Evolutionary conservation across 2,329 filamentous ascomycete genomes (phyloP).

Genomic region (Clonostachys rosea): DNA sequence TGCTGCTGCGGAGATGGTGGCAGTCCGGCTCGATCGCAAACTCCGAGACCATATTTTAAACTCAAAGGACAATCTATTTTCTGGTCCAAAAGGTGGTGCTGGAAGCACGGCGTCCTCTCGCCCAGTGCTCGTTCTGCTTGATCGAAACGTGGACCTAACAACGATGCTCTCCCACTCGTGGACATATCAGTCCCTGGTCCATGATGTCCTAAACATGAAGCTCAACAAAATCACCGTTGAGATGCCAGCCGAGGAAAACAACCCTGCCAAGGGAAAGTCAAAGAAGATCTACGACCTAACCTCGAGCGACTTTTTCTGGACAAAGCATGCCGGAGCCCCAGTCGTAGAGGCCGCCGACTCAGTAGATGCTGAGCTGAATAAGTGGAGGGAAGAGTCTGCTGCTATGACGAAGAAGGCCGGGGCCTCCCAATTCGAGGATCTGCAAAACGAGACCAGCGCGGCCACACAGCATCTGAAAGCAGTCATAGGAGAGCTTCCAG

Average conservation of each 20-base stretch:
- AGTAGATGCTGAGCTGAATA: constrained; percentile 87
- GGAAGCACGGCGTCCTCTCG: constrained; percentile 65
- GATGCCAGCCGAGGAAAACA: constrained; percentile 71
- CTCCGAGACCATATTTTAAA: constrained; percentile 94
- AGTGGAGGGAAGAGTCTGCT: constrained; percentile 92
- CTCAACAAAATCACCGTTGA: constrained; percentile 95
- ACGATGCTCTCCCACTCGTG: constrained; percentile 97
- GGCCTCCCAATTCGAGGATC: constrained; percentile 84
- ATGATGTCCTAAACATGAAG: constrained; percentile 51
- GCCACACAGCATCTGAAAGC: constrained; percentile 94
- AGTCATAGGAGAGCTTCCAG: constrained; percentile 87
- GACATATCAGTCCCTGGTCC: constrained; percentile 78
- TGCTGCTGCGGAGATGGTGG: constrained; percentile 89
- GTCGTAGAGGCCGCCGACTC: constrained; percentile 97
- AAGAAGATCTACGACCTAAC: constrained; percentile 91
- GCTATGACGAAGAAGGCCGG: constrained; percentile 95
- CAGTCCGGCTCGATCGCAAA: constrained; percentile 90
- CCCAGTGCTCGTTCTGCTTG: constrained; percentile 88
- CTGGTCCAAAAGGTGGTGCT: constrained; percentile 54
- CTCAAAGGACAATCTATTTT: constrained; percentile 96
- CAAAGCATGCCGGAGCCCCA: constrained; percentile 81
- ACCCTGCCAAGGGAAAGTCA: constrained; percentile 67
- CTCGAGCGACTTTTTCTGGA: constrained; percentile 94
- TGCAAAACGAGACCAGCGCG: constrained; percentile 82
- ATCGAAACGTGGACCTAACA: constrained; percentile 91